Evolutionary conservation across 306 rosid genomes (phyloP).

Genomic region (Luffa aegyptiaca): DNA sequence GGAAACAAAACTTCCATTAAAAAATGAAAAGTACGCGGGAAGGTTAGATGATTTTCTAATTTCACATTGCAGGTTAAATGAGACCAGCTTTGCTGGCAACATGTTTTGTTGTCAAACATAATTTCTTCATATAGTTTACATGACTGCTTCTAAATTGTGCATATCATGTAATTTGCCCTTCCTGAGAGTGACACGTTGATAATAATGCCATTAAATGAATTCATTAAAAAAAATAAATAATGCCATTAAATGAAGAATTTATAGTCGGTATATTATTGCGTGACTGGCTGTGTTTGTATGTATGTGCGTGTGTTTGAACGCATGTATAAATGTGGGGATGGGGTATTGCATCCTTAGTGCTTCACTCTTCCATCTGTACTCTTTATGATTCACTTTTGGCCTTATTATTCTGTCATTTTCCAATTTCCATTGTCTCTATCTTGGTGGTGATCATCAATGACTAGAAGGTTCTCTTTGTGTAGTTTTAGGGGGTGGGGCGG

Average conservation of each 20-base stretch:
- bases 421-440: not conserved
- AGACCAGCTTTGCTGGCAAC: not conserved
- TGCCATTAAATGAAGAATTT: not conserved
- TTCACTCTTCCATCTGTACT: not conserved
- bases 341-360: not conserved
- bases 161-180: too few species aligned
- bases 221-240: too few species aligned
- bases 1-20: too few species aligned
- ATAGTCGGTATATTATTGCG: too few species aligned
- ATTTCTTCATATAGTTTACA: not conserved
- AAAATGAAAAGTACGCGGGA: not conserved
- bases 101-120: not conserved
- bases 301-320: not conserved
- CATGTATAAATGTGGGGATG: not conserved
- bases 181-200: not conserved
- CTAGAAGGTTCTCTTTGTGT: too few species aligned
- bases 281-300: too few species aligned
- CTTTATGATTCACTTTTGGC: not conserved
- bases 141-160: too few species aligned
- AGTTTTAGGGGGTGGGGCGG: too few species aligned
- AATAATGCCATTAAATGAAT: not conserved
- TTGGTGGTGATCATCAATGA: too few species aligned
- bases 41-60: not conserved
- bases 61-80: not conserved
- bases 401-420: not conserved